phyloP scores from a whole-genome alignment of 768 basidiomycete genomes.

The Auricularia heimuer region DNA sequence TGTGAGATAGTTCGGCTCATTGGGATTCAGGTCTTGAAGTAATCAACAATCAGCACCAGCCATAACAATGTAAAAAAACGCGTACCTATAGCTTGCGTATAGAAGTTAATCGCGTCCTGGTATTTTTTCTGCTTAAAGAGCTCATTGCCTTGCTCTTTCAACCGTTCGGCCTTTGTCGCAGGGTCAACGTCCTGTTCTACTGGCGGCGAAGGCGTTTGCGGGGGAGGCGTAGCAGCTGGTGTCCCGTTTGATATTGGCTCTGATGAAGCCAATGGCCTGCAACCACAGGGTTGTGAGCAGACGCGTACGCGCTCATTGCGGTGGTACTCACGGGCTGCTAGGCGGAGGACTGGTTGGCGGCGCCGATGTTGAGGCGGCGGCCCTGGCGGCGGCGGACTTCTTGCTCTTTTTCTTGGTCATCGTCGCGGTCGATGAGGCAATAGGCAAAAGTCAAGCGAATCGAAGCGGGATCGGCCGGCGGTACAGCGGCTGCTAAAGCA shows the following conservation, averaged over 20 bases:
- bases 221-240: not conserved
- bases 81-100: conserved; percentile 41
- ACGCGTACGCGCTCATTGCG: not conserved
- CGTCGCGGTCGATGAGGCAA: not conserved
- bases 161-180: conserved; percentile 66
- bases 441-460: not conserved
- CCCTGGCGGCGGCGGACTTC: not conserved
- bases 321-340: not conserved
- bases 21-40: conserved; percentile 41
- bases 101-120: conserved; percentile 55
- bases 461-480: not conserved
- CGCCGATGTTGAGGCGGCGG: not conserved
- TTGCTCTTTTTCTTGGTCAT: not conserved
- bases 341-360: not conserved
- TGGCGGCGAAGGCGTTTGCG: not conserved
- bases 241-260: not conserved
- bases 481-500: not conserved
- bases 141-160: conserved; percentile 78
- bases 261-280: not conserved
- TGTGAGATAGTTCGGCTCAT: conserved; percentile 68
- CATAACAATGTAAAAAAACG: not conserved
- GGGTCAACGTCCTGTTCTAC: conserved; percentile 39
- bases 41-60: not conserved
- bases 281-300: not conserved
- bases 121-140: conserved; percentile 57